These are phyloP conservation scores for Beauveria brongniartii DNA, from an alignment of 2,329 filamentous ascomycete species.

Conservation along the genomic window DNA sequence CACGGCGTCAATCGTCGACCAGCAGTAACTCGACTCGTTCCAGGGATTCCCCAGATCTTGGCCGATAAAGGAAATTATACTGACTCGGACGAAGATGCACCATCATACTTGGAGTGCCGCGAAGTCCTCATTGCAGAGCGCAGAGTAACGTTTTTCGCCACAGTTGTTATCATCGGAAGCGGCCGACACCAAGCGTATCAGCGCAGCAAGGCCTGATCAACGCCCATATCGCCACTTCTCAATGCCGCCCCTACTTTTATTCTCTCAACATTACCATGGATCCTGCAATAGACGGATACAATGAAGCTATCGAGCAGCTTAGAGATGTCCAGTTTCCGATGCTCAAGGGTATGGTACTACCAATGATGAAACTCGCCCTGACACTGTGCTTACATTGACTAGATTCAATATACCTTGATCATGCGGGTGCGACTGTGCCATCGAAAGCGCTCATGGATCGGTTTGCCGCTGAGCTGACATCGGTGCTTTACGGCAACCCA, in stretches of 20 bases:
- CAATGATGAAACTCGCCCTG: neutral
- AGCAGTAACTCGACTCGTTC: neutral
- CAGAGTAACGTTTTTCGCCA: neutral
- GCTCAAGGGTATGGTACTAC: slow-evolving; percentile 47
- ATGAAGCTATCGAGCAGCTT: slow-evolving; percentile 49
- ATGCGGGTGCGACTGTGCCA: slow-evolving; percentile 86
- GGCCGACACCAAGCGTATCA: neutral
- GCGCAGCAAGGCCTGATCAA: neutral
- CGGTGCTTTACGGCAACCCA: slow-evolving; percentile 79
- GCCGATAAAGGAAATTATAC: neutral
- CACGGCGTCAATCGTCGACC: slow-evolving; percentile 1
- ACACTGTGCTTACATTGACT: neutral
- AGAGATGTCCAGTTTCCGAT: slow-evolving; percentile 59
- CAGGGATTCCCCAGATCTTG: neutral
- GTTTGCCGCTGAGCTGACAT: slow-evolving; percentile 72
- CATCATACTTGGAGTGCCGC: neutral
- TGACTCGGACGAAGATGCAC: neutral
- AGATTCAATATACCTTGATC: slow-evolving; percentile 80
- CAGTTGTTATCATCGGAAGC: neutral
- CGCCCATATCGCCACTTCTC: neutral
- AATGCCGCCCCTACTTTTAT: neutral
- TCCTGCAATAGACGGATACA: slow-evolving; percentile 35
- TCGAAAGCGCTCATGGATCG: slow-evolving; percentile 71
- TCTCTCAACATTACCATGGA: slow-evolving; percentile 11
- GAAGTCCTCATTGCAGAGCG: neutral